Base-by-base conservation (phyloP, 768 basidiomycete genomes). In the Auriscalpium orientale region DNA sequence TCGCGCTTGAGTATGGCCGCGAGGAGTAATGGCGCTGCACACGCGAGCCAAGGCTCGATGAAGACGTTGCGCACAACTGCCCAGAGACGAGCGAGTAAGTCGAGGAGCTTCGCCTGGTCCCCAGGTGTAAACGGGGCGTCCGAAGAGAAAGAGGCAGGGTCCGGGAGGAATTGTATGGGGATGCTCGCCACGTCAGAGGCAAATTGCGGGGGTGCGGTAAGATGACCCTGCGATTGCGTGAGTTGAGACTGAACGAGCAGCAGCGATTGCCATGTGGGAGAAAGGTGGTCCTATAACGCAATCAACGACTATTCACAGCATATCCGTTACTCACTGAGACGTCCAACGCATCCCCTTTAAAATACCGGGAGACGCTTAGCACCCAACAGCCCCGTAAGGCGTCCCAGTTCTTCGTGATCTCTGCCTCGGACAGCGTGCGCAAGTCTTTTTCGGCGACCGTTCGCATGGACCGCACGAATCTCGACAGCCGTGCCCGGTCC, bases 261-360 rank as follows among this genome's bases (percentile, higher is more conserved):
- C n/a, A 87, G 71, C 0, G 78, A 74, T 58, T 79, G 74, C 85
- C 85, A 87, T 1, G 73, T 67, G n/a, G 40, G 13, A 2, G 40
- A 43, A 18, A 43, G 40, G 40, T 12, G 40, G 4, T 43, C 40
- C 40, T 43, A 28, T 28, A 7, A 43, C 7, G 13, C 12, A 8
- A 18, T 43, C 2, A 13, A 12, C 4, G 40, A 43, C 8, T 18
- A 43, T 18, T 2, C 40, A 18, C 2, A 43, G 2, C 40, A 18
- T 12, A 43, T 13, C 2, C 12, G 8, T 13, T 43, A 43, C 40
- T 43, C 40, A 43, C 40, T 2, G 40, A 13, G 13, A 18, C n/a
- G 7, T 43, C 40, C 13, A 13, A 12, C 13, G 7, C 40, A 43
- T 12, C n/a, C 13, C 12, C 40, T 4, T 43, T 18, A 2, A 43